phyloP scores from a whole-genome alignment of 306 rosid genomes.

The Aeschynomene evenia region DNA sequence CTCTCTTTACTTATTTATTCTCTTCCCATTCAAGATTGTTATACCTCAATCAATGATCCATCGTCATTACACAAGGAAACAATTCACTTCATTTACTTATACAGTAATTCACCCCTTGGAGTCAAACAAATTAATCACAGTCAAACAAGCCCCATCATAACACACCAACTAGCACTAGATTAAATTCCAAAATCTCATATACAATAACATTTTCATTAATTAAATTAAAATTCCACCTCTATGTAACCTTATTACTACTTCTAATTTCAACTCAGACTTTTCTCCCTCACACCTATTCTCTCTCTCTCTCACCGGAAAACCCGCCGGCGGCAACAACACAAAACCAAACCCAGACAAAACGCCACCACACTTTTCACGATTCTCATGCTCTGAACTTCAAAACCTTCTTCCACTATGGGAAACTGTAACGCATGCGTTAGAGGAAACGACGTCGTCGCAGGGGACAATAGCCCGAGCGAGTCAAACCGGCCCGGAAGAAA shows the following conservation, averaged over 20 bases:
- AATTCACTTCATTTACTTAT: neutral
- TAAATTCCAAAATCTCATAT: neutral
- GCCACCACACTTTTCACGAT: neutral
- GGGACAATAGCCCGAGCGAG: slow-evolving; percentile 3
- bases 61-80: too few species aligned
- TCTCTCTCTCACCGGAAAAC: slow-evolving; percentile 29
- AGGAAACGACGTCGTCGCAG: slow-evolving; percentile 32
- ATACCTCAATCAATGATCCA: too few species aligned
- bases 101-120: neutral
- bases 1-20: too few species aligned
- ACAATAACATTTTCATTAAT: too few species aligned
- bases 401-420: slow-evolving; percentile 50
- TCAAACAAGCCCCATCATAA: neutral
- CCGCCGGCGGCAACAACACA: slow-evolving; percentile 16
- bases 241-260: neutral
- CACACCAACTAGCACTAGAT: neutral
- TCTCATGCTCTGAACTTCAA: neutral
- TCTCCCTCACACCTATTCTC: neutral
- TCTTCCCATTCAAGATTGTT: too few species aligned
- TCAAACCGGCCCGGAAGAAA: neutral
- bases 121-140: slow-evolving; percentile 25
- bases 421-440: slow-evolving; percentile 74
- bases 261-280: neutral
- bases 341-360: neutral
- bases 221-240: neutral